Evolutionary conservation across 805 yeast species (phyloP), one percentile per base, ranked within the genome.

Genomic region (Candida silvatica): DNA sequence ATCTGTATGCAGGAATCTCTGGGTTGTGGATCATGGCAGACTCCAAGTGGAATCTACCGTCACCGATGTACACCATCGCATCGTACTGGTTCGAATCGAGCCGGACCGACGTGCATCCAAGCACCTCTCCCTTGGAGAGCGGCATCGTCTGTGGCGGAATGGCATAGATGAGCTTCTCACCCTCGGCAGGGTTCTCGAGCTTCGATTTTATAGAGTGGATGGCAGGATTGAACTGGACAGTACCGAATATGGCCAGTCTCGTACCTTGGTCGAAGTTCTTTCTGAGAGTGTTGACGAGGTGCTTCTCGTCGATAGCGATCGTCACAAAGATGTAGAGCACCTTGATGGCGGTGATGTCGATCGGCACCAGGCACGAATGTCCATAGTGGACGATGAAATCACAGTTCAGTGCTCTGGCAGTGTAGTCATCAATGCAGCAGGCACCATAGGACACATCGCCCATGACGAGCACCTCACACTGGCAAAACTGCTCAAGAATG

Each of bases 381-480:
- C 98, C 98, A 58, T 92, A 92, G 59, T 92, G 98, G 11, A 90
- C 86, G 40, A 92, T 77, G 49, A 88, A 81, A 52, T 92, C 98
- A 60, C 98, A 92, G 32, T 83, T 95, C 19, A 92, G 59, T 0
- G 97, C 77, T 43, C 88, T 67, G 2, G 98, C 98, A 0, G 98
- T 88, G 53, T 69, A 92, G 52, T 92, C 98, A 55, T 92, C 98
- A 31, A 92, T 87, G 60, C 98, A 92, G 55, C 98, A 92, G 0
- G 98, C 98, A 29, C 98, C 98, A 51, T 92, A 92, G 0, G 97
- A 85, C 0, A 92, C 98, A 56, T 92, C 98, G 2, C 98, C 98
- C 98, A 92, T 92, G 3, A 90, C 92, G 1, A 92, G 66, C 0
- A 88, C 83, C 51, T 88, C 95, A 35, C 81, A 86, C 3, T 63